Base-by-base conservation (phyloP, 169 alveolate species). In the Babesia ovata region DNA sequence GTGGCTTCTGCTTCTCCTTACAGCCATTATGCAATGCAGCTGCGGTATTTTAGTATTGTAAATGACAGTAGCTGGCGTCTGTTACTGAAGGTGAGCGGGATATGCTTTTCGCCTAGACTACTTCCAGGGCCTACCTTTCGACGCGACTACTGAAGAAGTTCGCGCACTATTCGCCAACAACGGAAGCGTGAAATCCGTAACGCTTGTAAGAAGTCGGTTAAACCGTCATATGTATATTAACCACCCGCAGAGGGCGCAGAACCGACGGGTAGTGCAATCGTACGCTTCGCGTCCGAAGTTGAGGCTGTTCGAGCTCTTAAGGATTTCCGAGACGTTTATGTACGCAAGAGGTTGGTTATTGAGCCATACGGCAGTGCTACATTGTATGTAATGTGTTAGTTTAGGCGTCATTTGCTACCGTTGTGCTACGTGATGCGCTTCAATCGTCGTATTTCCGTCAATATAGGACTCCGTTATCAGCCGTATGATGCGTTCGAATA, bases 121-220 rank as follows among this genome's bases (percentile, higher is more conserved):
- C 14, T 21, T 17, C 12, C 56, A 82, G 89, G 89, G 89, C 26
- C 83, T 82, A 9, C 89, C 89, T 13, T 82, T 66, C 65, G 79
- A 66, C 65, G 85, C 67, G 24, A 82, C 79, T 0, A 33, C 21
- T 19, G 70, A 61, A 59, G 82, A 65, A 19, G 65, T 69, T 63
- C 53, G 60, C 17, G 11, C 57, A 12, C 28, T 48, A 6, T 60
- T 79, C 26, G 26, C 65, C 28, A 45, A 49, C 26, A 61, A 44
- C 67, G 56, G 39, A 0, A 62, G 63, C 21, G 45, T 63, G 6
- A 24, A 69, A 17, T 63, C 76, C 11, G 75, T 79, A 16, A 26
- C 67, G 21, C n/a, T 79, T 13, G 69, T 79, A 8, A 49, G 71
- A 36, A 79, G 87, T 79, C 14, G 1, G 83, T 70, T 11, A 52